Base-by-base conservation (phyloP, 2,329 filamentous ascomycete species). In the Fusarium continuum region DNA sequence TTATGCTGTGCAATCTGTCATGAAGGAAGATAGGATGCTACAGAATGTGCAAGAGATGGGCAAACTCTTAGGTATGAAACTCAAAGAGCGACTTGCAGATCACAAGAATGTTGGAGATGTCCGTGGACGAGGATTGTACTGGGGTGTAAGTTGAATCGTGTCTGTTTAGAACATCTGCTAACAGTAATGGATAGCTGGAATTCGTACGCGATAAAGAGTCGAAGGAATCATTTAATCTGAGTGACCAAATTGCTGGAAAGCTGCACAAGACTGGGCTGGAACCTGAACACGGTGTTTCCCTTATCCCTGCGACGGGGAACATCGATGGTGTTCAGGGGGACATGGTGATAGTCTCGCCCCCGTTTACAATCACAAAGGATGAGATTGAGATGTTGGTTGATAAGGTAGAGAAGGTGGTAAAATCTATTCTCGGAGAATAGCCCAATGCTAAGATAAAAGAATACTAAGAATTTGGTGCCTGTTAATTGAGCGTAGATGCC, bases 1-100 rank as follows among this genome's bases (percentile, higher is more conserved):
- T 0, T 72, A 75, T 4, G 70, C 73, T 22, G 78, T 80, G 2
- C 77, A 80, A 52, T 34, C 36, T 3, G 50, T 62, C 3, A 44
- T 69, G 28, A 56, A 56, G 0, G 55, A 69, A 4, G 67, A 69
- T 1, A 51, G 55, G 2, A 34, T 69, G 23, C 25, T 69, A 0
- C 36, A 52, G 1, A 69, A 69, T 11, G 59, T 45, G 0, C 49
- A 49, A 10, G 23, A 64, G 0, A 56, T 47, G 22, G 67, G 67
- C 0, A 43, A 50, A 3, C 0, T 55, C 0, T 1, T 69, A 0
- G 54, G 55, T 0, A n/a, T 19, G 1, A 64, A 50, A 4, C 23
- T 69, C 0, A 59, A 44, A 6, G 40, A 69, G 3, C 29, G 50
- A 6, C 36, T 69, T 3, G 29, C 44, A 0, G 26, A 11, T 0